Base-by-base conservation (phyloP, 768 basidiomycete species). In the Lyophyllum semitale region DNA sequence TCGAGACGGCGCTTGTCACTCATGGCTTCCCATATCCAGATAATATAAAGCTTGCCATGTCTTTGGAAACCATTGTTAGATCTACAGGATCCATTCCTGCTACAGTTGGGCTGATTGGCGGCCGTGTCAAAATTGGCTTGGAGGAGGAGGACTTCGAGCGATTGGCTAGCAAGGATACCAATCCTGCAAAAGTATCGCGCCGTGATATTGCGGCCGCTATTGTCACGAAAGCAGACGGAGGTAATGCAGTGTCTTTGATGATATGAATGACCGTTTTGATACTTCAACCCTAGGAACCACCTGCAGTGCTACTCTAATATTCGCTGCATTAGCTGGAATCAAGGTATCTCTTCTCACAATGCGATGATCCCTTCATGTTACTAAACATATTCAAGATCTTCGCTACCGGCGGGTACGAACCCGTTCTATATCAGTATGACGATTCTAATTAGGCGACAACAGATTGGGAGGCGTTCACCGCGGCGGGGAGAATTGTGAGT, bases 1-100 rank as follows among this genome's bases (percentile, higher is more conserved):
- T 98, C 11, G 96, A 98, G 69, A 92, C 90, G 1, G 88, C 96
- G 1, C 83, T 98, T 50, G 85, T 97, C 55, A 95, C 95, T 1
- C 93, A 98, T 76, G 96, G 94, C 18, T 84, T 96, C 74, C 92
- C 93, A 0, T 84, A 84, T 60, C 94, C 94, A 0, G 77, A 78
- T 33, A 95, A 93, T 65, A 68, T 88, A 6, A 76, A 86, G 25
- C 85, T 89, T 22, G 87, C 93, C 0, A 72, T 74, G 29, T 85
- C 85, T 6, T 77, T 96, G 18, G 93, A 94, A 69, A 67, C 64
- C 7, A 87, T 89, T 46, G 87, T 96, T 27, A 79, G 93, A 55
- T 78, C 80, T 2, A 82, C 83, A 29, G 89, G 90, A 3, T 84
- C 87, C n/a, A 74, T 89, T 22, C 97, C 97, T 7, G 95, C 96